These are phyloP conservation scores for Ogataea saltuana DNA, from an alignment of 805 yeast genomes.

Conservation along the genomic window DNA sequence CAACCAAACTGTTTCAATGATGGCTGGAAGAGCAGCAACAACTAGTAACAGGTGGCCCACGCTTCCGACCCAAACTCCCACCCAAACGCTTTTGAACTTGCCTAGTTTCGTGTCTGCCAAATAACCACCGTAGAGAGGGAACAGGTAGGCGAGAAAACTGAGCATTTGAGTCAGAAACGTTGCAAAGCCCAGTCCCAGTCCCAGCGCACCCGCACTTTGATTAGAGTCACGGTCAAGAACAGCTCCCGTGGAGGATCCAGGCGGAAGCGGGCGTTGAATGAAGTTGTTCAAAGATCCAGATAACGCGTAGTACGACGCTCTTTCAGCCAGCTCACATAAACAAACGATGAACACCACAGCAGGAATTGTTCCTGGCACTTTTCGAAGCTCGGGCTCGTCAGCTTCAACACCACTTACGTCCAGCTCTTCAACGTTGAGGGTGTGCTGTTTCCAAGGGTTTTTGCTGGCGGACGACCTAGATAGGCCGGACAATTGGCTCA, in stretches of 20 bases:
- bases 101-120: conserved; percentile 51
- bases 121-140: conserved; percentile 53
- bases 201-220: conserved; percentile 50
- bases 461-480: no score
- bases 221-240: conserved; percentile 42
- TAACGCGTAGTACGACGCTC: conserved; percentile 55
- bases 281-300: conserved; percentile 50
- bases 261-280: conserved; percentile 51
- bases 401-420: conserved; percentile 5
- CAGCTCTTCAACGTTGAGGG: background rate
- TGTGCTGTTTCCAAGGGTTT: background rate
- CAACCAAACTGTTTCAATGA: conserved; percentile 32
- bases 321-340: conserved; percentile 50
- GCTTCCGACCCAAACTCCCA: conserved; percentile 47
- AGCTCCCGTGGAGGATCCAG: conserved; percentile 39
- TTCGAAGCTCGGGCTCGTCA: conserved; percentile 16
- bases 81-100: conserved; percentile 46
- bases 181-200: conserved; percentile 46
- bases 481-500: no score
- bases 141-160: conserved; percentile 47
- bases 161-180: conserved; percentile 47
- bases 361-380: conserved; percentile 30
- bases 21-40: conserved; percentile 47
- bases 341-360: conserved; percentile 31
- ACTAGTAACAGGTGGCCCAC: conserved; percentile 48